Conservation (phyloP, 176 grass and related monocot species). For the Canna indica region DNA sequence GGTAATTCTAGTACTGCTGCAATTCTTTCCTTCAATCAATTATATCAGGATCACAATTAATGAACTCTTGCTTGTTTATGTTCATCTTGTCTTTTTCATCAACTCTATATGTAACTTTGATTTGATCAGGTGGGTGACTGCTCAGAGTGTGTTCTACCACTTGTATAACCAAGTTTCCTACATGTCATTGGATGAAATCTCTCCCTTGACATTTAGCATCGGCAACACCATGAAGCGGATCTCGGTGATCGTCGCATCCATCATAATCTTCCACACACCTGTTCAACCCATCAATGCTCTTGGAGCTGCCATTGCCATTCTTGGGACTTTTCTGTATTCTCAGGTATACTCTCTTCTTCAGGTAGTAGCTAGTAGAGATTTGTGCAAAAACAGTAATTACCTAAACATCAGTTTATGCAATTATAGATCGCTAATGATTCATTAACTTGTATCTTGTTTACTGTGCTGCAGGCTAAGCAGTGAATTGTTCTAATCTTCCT, state of each 20-base stretch:
- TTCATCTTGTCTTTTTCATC: too few species aligned
- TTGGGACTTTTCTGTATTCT: conserved; percentile 17
- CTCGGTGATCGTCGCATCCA: conserved; percentile 19
- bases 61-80: too few species aligned
- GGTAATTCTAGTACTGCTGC: not conserved
- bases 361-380: not conserved
- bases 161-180: too few species aligned
- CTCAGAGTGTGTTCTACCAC: conserved; percentile 22
- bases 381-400: too few species aligned
- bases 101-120: not conserved
- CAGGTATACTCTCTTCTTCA: conserved; percentile 7
- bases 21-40: not conserved
- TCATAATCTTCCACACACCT: conserved; percentile 23
- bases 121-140: conserved; percentile 19
- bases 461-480: conserved; percentile 1
- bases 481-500: too few species aligned
- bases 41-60: not conserved
- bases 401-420: not conserved
- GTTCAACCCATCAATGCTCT: conserved; percentile 20
- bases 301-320: conserved; percentile 18
- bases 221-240: conserved; percentile 27
- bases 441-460: not conserved
- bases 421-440: not conserved
- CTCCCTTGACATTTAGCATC: conserved; percentile 21
- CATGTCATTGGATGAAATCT: conserved; percentile 23